Base-by-base conservation (phyloP, 1,139 yeast species). In the Pichia sp. region DNA sequence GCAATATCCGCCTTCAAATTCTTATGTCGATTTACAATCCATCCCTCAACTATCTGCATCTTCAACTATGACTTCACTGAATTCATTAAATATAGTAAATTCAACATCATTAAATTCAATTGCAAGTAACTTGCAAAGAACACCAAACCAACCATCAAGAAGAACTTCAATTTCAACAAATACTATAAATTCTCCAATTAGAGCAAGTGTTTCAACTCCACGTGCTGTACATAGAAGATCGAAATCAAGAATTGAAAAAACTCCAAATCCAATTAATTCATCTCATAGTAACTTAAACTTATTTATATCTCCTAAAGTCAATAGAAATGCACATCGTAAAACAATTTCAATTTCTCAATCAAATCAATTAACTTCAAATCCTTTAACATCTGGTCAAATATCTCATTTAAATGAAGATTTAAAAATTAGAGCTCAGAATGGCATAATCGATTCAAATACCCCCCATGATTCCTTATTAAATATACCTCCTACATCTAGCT, bases 281-380 rank as follows among this genome's bases (percentile, higher is more conserved):
- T 80, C 80, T n/a, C 75, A 76, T 58, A 74, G 72, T 59, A 75
- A 77, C 3, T 76, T 80, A 2, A 70, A 73, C 3, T 66, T 75
- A 30, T 62, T 63, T 54, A 62, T 73, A 47, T 72, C 78, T 3
- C 80, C 80, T 2, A 70, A 70, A 55, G 66, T 70, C 47, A 50
- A 59, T 31, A 62, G 63, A 28, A 59, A 56, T 48, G 39, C 55
- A 25, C 67, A 65, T 52, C 59, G 60, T 36, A 65, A 66, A 45
- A 64, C 60, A 36, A 56, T 60, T 39, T 63, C 67, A 16, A 65
- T 66, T 45, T 58, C 67, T 8, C 59, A 62, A 25, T 58, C 65
- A 10, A 57, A 62, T 22, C 59, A 65, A 11, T 53, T 66, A 42
- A 50, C 62, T 19, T 58, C 65, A 10, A 58, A 62, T 22, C 58